phyloP scores from a whole-genome alignment of 768 basidiomycete genomes.

The Naganishia antarctica region DNA sequence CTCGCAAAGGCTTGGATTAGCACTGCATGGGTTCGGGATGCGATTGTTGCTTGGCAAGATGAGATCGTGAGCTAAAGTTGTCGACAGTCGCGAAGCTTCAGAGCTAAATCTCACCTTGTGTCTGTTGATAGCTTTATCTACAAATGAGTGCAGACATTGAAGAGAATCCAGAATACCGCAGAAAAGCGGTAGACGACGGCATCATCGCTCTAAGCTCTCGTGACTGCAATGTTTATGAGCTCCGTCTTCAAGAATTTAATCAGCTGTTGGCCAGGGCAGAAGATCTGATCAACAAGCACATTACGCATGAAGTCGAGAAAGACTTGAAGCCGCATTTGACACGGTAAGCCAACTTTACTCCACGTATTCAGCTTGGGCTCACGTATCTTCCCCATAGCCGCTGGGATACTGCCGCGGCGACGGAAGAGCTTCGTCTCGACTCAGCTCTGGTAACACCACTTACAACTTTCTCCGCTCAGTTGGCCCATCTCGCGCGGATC shows the following conservation, averaged over 20 bases:
- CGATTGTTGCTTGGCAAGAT: conserved; percentile 80
- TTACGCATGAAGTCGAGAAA: conserved; percentile 73
- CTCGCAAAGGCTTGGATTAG: conserved; percentile 82
- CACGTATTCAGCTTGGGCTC: not conserved
- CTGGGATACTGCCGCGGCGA: conserved; percentile 43
- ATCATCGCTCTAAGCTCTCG: conserved; percentile 3
- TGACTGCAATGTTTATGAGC: conserved; percentile 51
- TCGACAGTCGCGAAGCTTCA: not conserved
- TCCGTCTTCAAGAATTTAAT: conserved; percentile 63
- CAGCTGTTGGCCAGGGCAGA: conserved; percentile 66
- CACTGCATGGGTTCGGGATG: conserved; percentile 64
- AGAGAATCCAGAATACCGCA: conserved; percentile 19
- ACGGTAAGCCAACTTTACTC: conserved; percentile 53
- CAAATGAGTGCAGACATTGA: conserved; percentile 62
- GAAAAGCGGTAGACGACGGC: conserved; percentile 18
- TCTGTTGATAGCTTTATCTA: conserved; percentile 69
- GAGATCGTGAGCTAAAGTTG: conserved; percentile 63
- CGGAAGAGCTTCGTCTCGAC: conserved; percentile 53
- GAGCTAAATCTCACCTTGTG: not conserved
- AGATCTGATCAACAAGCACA: conserved; percentile 77
- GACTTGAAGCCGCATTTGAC: conserved; percentile 69
- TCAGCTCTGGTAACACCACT: conserved; percentile 70
- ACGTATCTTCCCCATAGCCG: conserved; percentile 41
- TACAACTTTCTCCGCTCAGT: conserved; percentile 72
- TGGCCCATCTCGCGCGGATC: conserved; percentile 62